A percentile compares a stretch with the other conserved stretches of the same genome.
These are phyloP conservation scores for Cladosporium sp. DNA, from an alignment of 2,329 filamentous ascomycete species.

Conservation along the genomic window DNA sequence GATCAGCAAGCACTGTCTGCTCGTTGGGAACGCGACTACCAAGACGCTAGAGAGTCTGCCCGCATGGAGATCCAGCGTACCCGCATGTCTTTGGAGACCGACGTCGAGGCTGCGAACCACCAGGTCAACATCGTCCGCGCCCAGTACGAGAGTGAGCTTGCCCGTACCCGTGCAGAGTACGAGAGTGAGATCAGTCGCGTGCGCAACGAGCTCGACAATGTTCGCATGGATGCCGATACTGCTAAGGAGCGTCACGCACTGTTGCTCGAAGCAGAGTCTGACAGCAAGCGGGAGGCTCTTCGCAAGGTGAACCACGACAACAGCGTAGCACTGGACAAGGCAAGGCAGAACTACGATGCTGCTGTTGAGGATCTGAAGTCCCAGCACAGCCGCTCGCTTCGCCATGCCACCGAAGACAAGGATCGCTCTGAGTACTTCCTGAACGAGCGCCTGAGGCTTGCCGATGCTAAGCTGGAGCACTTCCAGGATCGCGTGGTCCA, in stretches of 20 bases:
- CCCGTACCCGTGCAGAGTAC: slow-evolving; percentile 67
- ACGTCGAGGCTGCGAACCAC: slow-evolving; percentile 78
- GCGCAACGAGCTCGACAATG: slow-evolving; percentile 60
- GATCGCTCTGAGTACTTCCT: slow-evolving; percentile 75
- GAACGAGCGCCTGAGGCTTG: slow-evolving; percentile 74
- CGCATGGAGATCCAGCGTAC: slow-evolving; percentile 77
- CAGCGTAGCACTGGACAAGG: slow-evolving; percentile 50
- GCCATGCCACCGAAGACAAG: slow-evolving; percentile 67
- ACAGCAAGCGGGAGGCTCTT: slow-evolving; percentile 59
- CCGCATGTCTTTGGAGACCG: slow-evolving; percentile 71
- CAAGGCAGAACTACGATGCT: slow-evolving; percentile 52
- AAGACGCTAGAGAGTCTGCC: slow-evolving; percentile 76
- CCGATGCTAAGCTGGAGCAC: slow-evolving; percentile 78
- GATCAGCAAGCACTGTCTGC: slow-evolving; percentile 66
- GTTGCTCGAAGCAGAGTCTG: slow-evolving; percentile 74
- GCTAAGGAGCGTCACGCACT: slow-evolving; percentile 77
- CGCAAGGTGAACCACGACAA: slow-evolving; percentile 45
- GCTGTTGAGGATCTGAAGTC: slow-evolving; percentile 47
- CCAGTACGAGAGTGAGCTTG: slow-evolving; percentile 75
- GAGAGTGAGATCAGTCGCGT: slow-evolving; percentile 61
- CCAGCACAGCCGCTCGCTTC: slow-evolving; percentile 51
- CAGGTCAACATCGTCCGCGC: slow-evolving; percentile 79
- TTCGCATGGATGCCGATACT: slow-evolving; percentile 75
- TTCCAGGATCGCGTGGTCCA: slow-evolving; percentile 80
- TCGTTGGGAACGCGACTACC: slow-evolving; percentile 74